These are phyloP conservation scores for Hygrocybe coccinea DNA, from an alignment of 768 basidiomycete species.

Conservation along the genomic window DNA sequence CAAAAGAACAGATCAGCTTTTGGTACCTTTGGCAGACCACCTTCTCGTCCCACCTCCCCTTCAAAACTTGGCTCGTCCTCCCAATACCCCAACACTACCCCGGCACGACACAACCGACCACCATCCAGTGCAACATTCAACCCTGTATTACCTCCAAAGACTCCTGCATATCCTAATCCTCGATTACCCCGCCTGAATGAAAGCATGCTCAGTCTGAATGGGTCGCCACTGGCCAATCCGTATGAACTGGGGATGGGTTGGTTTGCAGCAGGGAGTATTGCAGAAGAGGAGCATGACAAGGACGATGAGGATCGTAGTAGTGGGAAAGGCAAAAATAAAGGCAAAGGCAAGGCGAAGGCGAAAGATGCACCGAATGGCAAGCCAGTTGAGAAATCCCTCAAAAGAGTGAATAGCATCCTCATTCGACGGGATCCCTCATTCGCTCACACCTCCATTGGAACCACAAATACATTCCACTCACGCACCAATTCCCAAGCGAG, in stretches of 20 bases:
- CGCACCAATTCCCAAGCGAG: conserved; percentile 52
- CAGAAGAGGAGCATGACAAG: conserved; percentile 29
- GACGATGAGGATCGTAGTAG: conserved; percentile 23
- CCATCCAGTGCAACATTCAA: conserved; percentile 72
- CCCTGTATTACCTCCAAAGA: conserved; percentile 56
- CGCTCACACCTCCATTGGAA: conserved; percentile 28
- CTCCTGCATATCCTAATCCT: conserved; percentile 48
- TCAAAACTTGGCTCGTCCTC: conserved; percentile 43
- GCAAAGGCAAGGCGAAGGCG: not conserved
- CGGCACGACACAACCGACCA: conserved; percentile 29
- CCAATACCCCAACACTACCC: conserved; percentile 39
- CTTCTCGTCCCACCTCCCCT: conserved; percentile 33
- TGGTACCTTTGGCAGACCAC: conserved; percentile 15
- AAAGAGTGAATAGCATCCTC: conserved; percentile 51
- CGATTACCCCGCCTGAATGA: conserved; percentile 72
- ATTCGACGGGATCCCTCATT: conserved; percentile 55
- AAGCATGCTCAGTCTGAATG: conserved; percentile 75
- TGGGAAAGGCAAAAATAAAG: conserved; percentile 11
- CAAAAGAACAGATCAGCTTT: conserved; percentile 46
- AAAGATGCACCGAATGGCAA: conserved; percentile 9
- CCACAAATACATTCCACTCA: conserved; percentile 34
- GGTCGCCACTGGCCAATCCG: conserved; percentile 77
- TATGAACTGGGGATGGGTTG: conserved; percentile 61
- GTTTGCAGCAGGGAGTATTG: conserved; percentile 39
- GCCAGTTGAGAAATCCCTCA: conserved; percentile 30